Base-by-base conservation (phyloP, 176 grass and related monocot species). In the Bothriochloa decipiens region DNA sequence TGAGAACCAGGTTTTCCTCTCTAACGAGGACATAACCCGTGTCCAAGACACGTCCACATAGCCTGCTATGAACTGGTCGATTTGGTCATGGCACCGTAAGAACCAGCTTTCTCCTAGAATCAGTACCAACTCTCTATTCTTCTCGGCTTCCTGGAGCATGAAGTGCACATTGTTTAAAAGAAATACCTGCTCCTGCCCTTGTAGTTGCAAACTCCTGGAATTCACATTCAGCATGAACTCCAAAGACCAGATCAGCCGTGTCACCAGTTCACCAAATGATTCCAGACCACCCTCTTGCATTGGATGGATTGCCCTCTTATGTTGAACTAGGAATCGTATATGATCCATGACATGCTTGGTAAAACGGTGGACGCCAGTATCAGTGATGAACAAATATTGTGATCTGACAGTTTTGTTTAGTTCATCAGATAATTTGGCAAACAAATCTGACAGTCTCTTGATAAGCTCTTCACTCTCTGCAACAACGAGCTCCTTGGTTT, bases 11-110 rank as follows among this genome's bases (percentile, higher is more conserved):
- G 18, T 14, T 62, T 13, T 46, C 45, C 13, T 55, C 25, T 81
- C 42, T 3, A 81, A 32, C 4, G 18, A 80, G 3, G 64, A 80
- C 62, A 52, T 17, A 15, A 68, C 64, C 1, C 63, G 63, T 22
- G 63, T 35, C 78, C 78, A 80, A 23, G 43, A 80, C 29, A 45
- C 78, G 33, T 80, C 28, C 18, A 80, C 8, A 14, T 80, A 80
- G 9, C 43, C 28, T 52, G 27, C 17, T 22, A 68, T 16, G 1
- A 5, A 52, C 18, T 16, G 63, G 14, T 80, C 18, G 7, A 33
- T 12, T 23, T 52, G 9, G 18, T 36, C 78, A 4, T 37, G 63
- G 63, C 11, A 32, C 32, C 45, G 63, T 5, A 12, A 25, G 6
- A 49, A 36, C 78, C 78, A 80, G 17, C 28, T 68, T 68, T 68